Evolutionary conservation across 169 alveolate species (phyloP).

Genomic region (Toxoplasma gondii): DNA sequence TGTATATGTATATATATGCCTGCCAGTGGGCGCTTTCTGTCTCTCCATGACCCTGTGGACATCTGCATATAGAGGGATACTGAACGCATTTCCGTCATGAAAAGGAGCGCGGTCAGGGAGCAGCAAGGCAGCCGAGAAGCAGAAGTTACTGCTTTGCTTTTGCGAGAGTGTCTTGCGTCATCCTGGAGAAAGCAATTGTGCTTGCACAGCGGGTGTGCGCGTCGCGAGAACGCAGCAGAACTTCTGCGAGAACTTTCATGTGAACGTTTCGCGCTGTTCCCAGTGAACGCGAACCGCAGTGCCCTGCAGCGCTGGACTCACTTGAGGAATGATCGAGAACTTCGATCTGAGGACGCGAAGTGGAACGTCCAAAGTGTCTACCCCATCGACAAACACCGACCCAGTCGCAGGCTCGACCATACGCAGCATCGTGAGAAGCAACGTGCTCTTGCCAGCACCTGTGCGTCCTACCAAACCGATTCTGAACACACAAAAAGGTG

Average conservation of each 20-base stretch:
- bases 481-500: constrained; percentile 60
- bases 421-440: constrained; percentile 87
- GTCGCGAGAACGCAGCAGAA: too few species aligned
- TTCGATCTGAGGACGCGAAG: constrained; percentile 75
- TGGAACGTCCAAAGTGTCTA: constrained; percentile 71
- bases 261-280: too few species aligned
- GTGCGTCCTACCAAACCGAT: constrained; percentile 93
- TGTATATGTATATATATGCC: constrained; percentile 6
- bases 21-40: background rate
- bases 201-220: too few species aligned
- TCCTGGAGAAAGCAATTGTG: too few species aligned
- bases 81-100: too few species aligned
- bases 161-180: too few species aligned
- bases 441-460: constrained; percentile 95
- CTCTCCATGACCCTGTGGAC: too few species aligned
- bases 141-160: too few species aligned
- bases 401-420: constrained; percentile 81
- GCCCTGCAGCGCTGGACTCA: background rate
- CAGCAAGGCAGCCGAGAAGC: too few species aligned
- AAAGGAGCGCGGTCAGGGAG: too few species aligned
- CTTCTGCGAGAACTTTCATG: too few species aligned
- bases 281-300: background rate
- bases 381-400: constrained; percentile 76
- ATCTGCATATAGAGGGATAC: too few species aligned
- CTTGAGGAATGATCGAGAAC: constrained; percentile 82